Conservation (phyloP, 257 asterid species). For the Solanum pimpinellifolium region DNA sequence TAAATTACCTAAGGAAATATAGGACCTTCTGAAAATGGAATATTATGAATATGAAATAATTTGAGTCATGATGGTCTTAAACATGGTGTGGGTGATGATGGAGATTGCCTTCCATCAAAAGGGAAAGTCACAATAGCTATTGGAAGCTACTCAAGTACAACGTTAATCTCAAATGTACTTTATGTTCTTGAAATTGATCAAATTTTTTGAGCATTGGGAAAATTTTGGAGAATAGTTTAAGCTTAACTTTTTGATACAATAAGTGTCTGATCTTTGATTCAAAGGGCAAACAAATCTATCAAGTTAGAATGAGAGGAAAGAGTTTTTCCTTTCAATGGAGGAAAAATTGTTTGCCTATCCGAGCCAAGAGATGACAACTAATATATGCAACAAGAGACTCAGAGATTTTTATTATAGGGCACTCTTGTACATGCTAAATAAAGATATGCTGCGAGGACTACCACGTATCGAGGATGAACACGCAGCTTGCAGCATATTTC, state of each 20-base stretch:
- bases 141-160: too few relatives aligned
- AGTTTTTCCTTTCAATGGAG: fast-evolving
- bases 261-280: background rate
- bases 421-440: too few relatives aligned
- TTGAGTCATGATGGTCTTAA: background rate
- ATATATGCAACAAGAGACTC: background rate
- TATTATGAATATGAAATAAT: background rate
- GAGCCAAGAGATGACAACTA: background rate
- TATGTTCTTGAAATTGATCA: too few relatives aligned
- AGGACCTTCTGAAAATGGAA: too few relatives aligned
- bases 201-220: too few relatives aligned
- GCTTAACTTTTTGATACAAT: too few relatives aligned
- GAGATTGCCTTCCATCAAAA: too few relatives aligned
- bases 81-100: background rate
- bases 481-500: background rate
- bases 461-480: background rate
- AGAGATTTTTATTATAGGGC: fast-evolving
- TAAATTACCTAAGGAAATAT: background rate
- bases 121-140: too few relatives aligned
- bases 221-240: too few relatives aligned
- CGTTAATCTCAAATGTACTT: too few relatives aligned
- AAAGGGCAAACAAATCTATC: background rate
- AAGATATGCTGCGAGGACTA: background rate
- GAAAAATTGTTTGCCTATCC: background rate
- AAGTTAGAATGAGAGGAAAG: background rate